Percentiles rank a stretch among this genome's conserved stretches.
These are phyloP conservation scores for Phytomonas sp. DNA, from an alignment of 208 protist genomes.

Conservation along the genomic window DNA sequence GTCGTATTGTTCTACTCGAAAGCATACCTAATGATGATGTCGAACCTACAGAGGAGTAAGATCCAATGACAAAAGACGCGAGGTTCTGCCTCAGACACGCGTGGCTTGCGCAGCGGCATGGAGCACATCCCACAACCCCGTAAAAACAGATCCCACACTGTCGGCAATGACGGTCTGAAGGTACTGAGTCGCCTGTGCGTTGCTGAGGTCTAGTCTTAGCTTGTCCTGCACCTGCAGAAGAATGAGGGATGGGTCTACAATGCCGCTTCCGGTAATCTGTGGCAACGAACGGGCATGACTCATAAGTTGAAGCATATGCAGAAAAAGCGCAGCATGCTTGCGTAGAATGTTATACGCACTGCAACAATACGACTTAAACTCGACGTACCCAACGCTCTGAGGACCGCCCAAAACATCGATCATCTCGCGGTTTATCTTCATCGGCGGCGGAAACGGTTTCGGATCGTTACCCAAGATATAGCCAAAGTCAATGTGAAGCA, in stretches of 20 bases:
- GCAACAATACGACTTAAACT: constrained; percentile 89
- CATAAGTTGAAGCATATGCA: constrained; percentile 93
- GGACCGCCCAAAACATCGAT: constrained; percentile 77
- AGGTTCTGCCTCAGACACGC: constrained; percentile 8
- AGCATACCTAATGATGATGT: constrained; percentile 1
- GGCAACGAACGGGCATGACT: constrained; percentile 71
- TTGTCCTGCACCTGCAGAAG: constrained; percentile 90
- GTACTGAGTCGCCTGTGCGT: constrained; percentile 88
- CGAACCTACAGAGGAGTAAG: not conserved
- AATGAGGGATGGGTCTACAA: constrained; percentile 45
- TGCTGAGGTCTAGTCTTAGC: constrained; percentile 88
- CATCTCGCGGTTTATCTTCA: constrained; percentile 94
- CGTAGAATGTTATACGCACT: constrained; percentile 94
- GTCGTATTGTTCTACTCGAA: not conserved
- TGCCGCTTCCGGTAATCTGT: constrained; percentile 38
- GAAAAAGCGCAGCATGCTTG: constrained; percentile 89
- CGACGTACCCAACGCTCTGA: constrained; percentile 56
- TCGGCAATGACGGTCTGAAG: constrained; percentile 92
- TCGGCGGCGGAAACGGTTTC: constrained; percentile 95
- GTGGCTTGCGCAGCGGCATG: constrained; percentile 81
- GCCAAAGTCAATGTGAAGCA: constrained; percentile 98
- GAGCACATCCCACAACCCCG: constrained; percentile 86
- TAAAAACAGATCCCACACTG: constrained; percentile 89
- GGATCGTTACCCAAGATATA: constrained; percentile 96
- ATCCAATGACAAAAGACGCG: not conserved